Evolutionary conservation across 805 yeast genomes (phyloP), one percentile per base, ranked within the genome.

Genomic region (Myxozyma udenii): DNA sequence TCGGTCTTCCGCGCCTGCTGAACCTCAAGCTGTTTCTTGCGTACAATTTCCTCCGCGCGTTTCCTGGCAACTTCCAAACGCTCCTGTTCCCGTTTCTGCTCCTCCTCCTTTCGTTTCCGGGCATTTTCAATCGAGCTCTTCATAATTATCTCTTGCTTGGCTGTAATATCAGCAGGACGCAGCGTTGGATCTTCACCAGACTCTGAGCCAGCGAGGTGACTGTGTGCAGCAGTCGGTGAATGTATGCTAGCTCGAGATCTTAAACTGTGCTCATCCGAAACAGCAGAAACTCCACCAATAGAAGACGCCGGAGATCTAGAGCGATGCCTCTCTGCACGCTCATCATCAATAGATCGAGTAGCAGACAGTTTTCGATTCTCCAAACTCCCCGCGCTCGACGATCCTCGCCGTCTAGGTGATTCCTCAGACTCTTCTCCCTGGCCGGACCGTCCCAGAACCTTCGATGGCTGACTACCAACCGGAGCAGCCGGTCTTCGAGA

Each of bases 71-170:
- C 62, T 47, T 60, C 66, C 25, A 56, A 59, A 22, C 64, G 55
- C 35, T 64, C 69, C 25, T 59, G 54, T 46, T 68, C 71, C 23
- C 43, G 45, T 12, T 55, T 53, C 50, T 48, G 58, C 44, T 67
- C 71, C 41, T 67, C 69, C 41, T 67, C 71, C 48, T 68, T 67
- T 12, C 71, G 61, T 47, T 57, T 63, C n/a, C 65, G 55, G 2
- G 71, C 72, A 37, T 60, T 62, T 44, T 66, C 71, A 7, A 66
- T 54, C 4, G 68, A 62, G 22, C 54, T 55, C 22, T 57, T 53
- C 75, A 71, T 71, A 22, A 55, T 51, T 40, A 62, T 64, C 44
- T 66, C 62, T 57, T 71, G 74, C 48, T 62, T 62, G n/a, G 52
- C 59, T 3, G 51, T 48, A 16, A 60, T 44, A 11, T 58, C 41